Base-by-base conservation (phyloP, 352 stramenopile genomes). In the Phytophthora hibernalis region DNA sequence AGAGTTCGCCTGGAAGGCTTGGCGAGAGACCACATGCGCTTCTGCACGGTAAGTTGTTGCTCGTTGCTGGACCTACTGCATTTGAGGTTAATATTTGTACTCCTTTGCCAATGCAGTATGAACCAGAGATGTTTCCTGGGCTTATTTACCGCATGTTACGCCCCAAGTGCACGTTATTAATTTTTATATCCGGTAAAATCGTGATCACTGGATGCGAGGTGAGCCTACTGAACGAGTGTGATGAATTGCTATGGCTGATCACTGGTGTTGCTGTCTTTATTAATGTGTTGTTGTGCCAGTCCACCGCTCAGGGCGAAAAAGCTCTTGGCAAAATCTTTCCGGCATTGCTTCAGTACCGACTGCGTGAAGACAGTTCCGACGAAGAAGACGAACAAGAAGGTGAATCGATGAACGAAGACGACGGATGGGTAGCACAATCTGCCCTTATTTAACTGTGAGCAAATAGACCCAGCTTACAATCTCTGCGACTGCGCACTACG, bases 141-240 rank as follows among this genome's bases (percentile, higher is more conserved):
- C 83, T 99, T 20, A 99, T 99, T 68, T 99, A 99, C 85, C 91
- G 98, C 45, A 90, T 99, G 74, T 76, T 98, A 3, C 85, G 92
- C 51, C 97, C 97, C 21, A 98, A 99, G 71, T 89, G 99, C n/a
- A 98, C 99, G n/a, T 76, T 99, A 21, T 71, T 99, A 24, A 99
- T 99, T 61, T 99, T 99, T 77, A 98, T 99, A 11, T 98, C 91
- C 21, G 98, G 98, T 30, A 99, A 99, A 74, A 89, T 99, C 55
- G 96, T 99, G 8, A 87, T 99, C 60, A 99, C 95, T 1, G 96
- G 96, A 13, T 97, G 83, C 31, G 95, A 97, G 80, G 84, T 88
- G 54, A 18, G 54, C 21, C 37, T 21, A 5, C 26, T 31, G 26
- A 7, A 31, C 2, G 26, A 7, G n/a, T 40, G 6, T 9, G 9